phyloP scores from a whole-genome alignment of 768 basidiomycete genomes.

The Sutorius australiensis region DNA sequence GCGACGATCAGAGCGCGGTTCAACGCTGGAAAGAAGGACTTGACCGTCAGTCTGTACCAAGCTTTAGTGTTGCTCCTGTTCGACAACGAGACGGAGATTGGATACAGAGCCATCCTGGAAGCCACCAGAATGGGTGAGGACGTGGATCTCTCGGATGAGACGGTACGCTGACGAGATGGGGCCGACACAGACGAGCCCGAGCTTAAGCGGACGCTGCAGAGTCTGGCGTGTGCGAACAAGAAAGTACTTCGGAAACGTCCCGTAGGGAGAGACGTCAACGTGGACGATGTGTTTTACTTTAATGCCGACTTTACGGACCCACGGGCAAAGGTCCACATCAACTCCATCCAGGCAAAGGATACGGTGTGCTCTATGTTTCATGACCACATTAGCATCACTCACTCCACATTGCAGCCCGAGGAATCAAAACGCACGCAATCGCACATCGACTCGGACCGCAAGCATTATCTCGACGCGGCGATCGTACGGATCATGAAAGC shows the following conservation, averaged over 20 bases:
- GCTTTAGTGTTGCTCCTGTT: conserved; percentile 83
- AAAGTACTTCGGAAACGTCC: conserved; percentile 83
- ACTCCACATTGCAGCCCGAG: conserved; percentile 47
- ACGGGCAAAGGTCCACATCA: conserved; percentile 81
- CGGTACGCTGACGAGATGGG: not conserved
- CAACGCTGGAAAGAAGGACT: conserved; percentile 67
- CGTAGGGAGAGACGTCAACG: conserved; percentile 69
- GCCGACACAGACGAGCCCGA: conserved; percentile 59
- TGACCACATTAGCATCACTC: not conserved
- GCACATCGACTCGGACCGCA: conserved; percentile 84
- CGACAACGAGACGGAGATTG: conserved; percentile 60
- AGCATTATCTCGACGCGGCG: conserved; percentile 84
- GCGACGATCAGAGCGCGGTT: conserved; percentile 74
- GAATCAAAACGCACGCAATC: conserved; percentile 80
- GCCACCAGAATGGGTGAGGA: conserved; percentile 71
- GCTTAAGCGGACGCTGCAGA: conserved; percentile 83
- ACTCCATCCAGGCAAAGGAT: conserved; percentile 92
- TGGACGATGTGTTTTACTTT: conserved; percentile 73
- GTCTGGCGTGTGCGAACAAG: conserved; percentile 87
- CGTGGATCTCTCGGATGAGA: not conserved
- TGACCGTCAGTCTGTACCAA: conserved; percentile 89
- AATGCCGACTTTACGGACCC: conserved; percentile 82
- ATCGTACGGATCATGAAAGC: conserved; percentile 97
- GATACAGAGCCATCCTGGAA: conserved; percentile 64
- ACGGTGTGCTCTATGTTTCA: conserved; percentile 50